These are phyloP conservation scores for Arachis monticola DNA, from an alignment of 331 rosid genomes.

Conservation along the genomic window DNA sequence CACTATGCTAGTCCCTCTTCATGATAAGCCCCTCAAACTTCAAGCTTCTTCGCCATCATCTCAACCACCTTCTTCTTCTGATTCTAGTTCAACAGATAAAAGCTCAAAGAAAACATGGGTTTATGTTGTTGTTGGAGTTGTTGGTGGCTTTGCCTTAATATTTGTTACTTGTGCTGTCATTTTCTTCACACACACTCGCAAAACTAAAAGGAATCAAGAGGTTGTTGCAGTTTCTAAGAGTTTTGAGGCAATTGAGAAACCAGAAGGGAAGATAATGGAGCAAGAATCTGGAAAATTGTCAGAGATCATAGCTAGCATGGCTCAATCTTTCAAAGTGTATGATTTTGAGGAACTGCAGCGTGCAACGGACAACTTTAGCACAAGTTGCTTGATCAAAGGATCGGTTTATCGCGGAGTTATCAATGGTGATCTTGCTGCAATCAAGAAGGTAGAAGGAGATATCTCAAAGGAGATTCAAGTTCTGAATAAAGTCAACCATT, in stretches of 20 bases:
- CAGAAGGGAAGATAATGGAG: slow-evolving; percentile 37
- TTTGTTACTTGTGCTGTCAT: slow-evolving; percentile 41
- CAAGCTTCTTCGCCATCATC: slow-evolving; percentile 47
- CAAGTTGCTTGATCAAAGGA: slow-evolving; percentile 58
- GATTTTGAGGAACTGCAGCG: slow-evolving; percentile 60
- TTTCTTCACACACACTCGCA: slow-evolving; percentile 38
- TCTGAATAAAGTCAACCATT: slow-evolving; percentile 73
- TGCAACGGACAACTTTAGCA: slow-evolving; percentile 72
- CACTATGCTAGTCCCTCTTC: slow-evolving; percentile 76
- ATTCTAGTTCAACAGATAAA: slow-evolving; percentile 25
- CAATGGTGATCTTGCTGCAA: slow-evolving; percentile 72
- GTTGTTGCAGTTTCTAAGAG: slow-evolving; percentile 41
- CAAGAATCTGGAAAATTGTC: slow-evolving; percentile 52
- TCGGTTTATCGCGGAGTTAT: slow-evolving; percentile 63
- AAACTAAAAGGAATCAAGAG: slow-evolving; percentile 51
- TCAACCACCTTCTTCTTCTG: slow-evolving; percentile 42
- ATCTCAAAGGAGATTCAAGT: slow-evolving; percentile 71
- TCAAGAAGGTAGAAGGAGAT: slow-evolving; percentile 70
- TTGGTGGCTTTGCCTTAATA: slow-evolving; percentile 57
- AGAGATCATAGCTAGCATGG: slow-evolving; percentile 57
- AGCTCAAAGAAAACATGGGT: slow-evolving; percentile 65
- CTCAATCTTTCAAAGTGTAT: slow-evolving; percentile 72
- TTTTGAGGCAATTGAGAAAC: slow-evolving; percentile 53
- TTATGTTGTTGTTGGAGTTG: slow-evolving; percentile 64
- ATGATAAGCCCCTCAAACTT: slow-evolving; percentile 59